phyloP scores from a whole-genome alignment of 2,329 filamentous ascomycete species.

The Exophiala xenobiotica region DNA sequence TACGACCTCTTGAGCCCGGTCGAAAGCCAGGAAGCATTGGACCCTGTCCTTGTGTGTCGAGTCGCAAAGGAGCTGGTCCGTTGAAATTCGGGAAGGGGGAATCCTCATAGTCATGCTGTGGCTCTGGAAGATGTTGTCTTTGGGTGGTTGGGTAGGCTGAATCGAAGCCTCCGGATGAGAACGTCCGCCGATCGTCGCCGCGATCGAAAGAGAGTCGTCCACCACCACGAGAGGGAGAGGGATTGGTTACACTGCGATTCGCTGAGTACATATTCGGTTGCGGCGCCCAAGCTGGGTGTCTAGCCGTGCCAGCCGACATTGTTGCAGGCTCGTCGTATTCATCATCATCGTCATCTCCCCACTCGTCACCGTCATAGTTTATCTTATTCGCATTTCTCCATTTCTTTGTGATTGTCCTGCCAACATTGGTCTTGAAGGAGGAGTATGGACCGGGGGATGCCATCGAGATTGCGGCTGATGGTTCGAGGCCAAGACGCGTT shows the following conservation, averaged over 20 bases:
- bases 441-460: conserved; percentile 33
- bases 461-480: conserved; percentile 4
- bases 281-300: conserved; percentile 13
- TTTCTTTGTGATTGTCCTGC: conserved; percentile 85
- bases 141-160: conserved; percentile 27
- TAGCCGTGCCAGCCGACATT: conserved; percentile 28
- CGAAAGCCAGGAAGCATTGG: conserved; percentile 23
- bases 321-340: conserved; percentile 49
- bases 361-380: conserved; percentile 90
- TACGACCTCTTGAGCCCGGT: conserved; percentile 28
- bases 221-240: conserved; percentile 32
- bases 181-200: conserved; percentile 29
- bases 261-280: conserved; percentile 17
- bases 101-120: conserved; percentile 21
- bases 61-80: conserved; percentile 19
- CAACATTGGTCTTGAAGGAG: conserved; percentile 80
- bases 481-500: neutral
- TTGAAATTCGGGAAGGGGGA: conserved; percentile 8
- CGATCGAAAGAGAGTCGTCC: conserved; percentile 28
- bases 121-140: conserved; percentile 25
- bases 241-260: conserved; percentile 41
- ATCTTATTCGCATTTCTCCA: conserved; percentile 88
- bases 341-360: conserved; percentile 69
- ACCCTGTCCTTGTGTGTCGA: conserved; percentile 24
- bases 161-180: conserved; percentile 22